Evolutionary conservation across 1,284 basidiomycete genomes (phyloP), one percentile per base, ranked within the genome.

Genomic region (Volvariella volvacea): DNA sequence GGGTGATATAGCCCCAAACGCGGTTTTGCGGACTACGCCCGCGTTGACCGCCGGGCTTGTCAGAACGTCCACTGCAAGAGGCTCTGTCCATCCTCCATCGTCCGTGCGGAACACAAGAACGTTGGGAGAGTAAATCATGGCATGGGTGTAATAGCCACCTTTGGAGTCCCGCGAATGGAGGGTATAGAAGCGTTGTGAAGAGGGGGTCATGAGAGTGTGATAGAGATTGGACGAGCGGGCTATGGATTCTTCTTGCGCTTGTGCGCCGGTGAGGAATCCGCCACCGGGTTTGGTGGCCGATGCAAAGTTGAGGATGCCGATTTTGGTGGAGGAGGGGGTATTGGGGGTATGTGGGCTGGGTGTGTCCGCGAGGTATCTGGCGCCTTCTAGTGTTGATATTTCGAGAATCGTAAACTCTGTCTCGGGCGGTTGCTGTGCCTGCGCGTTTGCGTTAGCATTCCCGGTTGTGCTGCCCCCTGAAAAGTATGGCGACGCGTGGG

Each of bases 11-110:
- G 43, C 15, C 42, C 50, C 45, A 42, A 50, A 54, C 16, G 60
- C 53, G 19, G 64, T 64, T 36, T 63, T 56, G 12, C 74, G 65
- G 14, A 79, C 74, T 8, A 75, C 68, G 1, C 75, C 78, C 10
- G 83, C 83, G 50, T 87, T 84, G 14, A 86, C 83, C 1, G 83
- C 83, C 3, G 82, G 67, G 43, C 78, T 74, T 2, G 80, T 84
- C 22, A 86, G 56, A 12, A 86, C 66, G 47, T 84, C 79, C 15
- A 78, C 68, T 48, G 70, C 61, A 37, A 76, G 56, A 6, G 83
- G 82, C 19, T 67, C 57, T 14, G 68, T 52, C 73, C 73, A 78
- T 1, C 54, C 60, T 15, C 80, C 81, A 3, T 55, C 50, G 53
- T 86, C 82, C 48, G 75, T 65, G 12, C 79, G 73, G 43, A 84